Conservation (phyloP, 73 alveolate genomes). For the Urostyla sp. region DNA sequence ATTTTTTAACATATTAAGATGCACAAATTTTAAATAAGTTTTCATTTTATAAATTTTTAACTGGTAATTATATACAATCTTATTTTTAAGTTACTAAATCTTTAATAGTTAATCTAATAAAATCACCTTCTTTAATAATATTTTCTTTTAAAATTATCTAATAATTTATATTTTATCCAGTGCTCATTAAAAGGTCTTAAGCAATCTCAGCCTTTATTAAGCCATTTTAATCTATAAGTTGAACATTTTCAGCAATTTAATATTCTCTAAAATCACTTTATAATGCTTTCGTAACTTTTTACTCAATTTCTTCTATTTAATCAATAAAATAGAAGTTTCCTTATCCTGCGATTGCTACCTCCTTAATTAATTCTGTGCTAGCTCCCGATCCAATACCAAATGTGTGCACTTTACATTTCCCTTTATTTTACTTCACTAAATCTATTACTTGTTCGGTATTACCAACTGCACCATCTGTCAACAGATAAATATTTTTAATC, state of each 20-base stretch:
- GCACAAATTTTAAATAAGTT: constrained; percentile 6
- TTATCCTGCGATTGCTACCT: constrained; percentile 56
- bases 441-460: constrained; percentile 75
- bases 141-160: not conserved
- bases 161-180: not conserved
- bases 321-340: constrained; percentile 51
- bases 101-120: not conserved
- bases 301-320: constrained; percentile 19
- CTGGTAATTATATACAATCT: not conserved
- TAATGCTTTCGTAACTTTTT: constrained; percentile 36
- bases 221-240: not conserved
- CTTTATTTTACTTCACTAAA: constrained; percentile 57
- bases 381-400: constrained; percentile 77
- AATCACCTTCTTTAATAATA: not conserved
- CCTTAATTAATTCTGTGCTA: constrained; percentile 45
- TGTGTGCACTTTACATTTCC: constrained; percentile 63
- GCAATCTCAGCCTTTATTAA: not conserved
- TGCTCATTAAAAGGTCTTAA: not conserved
- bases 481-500: constrained; percentile 83
- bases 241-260: not conserved
- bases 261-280: constrained; percentile 1
- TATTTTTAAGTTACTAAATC: not conserved
- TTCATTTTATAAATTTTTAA: not conserved
- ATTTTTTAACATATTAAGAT: not conserved
- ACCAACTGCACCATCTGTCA: constrained; percentile 96